phyloP scores from a whole-genome alignment of 1,284 basidiomycete genomes.

The Agaricales sp. region DNA sequence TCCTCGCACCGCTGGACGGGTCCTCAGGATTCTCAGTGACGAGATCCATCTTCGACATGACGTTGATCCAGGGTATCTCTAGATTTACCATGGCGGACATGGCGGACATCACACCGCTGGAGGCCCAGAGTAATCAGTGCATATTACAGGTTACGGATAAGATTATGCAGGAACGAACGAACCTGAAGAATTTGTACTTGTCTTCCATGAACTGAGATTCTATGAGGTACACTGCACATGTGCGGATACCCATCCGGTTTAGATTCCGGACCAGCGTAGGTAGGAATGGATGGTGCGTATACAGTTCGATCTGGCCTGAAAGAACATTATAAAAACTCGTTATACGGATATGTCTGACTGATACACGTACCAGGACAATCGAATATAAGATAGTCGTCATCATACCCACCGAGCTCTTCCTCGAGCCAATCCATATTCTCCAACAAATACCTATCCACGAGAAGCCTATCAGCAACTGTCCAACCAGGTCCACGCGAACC shows the following conservation, averaged over 20 bases:
- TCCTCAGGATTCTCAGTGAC: slow-evolving; percentile 61
- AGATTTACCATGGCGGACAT: slow-evolving; percentile 99
- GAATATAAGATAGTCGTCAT: slow-evolving; percentile 96
- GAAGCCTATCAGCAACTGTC: not conserved
- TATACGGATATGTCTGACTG: not conserved
- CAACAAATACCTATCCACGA: slow-evolving; percentile 70
- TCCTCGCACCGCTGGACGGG: slow-evolving; percentile 50
- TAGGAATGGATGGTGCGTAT: slow-evolving; percentile 96
- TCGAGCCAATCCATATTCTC: slow-evolving; percentile 99
- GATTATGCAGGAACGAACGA: slow-evolving; percentile 8
- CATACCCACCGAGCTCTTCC: slow-evolving; percentile 89
- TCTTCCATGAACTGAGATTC: slow-evolving; percentile 99
- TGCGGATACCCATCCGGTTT: slow-evolving; percentile 64
- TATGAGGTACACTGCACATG: slow-evolving; percentile 83
- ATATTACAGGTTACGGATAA: not conserved
- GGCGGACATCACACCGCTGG: slow-evolving; percentile 90
- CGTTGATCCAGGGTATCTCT: slow-evolving; percentile 93
- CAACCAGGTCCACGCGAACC: not conserved
- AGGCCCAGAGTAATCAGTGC: slow-evolving; percentile 5
- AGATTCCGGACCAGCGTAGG: slow-evolving; percentile 77
- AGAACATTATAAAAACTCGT: not conserved
- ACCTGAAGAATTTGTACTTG: slow-evolving; percentile 96
- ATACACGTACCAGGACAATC: slow-evolving; percentile 82
- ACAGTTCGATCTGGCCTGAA: slow-evolving; percentile 96
- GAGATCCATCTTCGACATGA: slow-evolving; percentile 99